Percentiles rank a stretch among this genome's conserved stretches.
These are phyloP conservation scores for Carex parvula DNA, from an alignment of 176 grass and related monocot genomes.

Conservation along the genomic window DNA sequence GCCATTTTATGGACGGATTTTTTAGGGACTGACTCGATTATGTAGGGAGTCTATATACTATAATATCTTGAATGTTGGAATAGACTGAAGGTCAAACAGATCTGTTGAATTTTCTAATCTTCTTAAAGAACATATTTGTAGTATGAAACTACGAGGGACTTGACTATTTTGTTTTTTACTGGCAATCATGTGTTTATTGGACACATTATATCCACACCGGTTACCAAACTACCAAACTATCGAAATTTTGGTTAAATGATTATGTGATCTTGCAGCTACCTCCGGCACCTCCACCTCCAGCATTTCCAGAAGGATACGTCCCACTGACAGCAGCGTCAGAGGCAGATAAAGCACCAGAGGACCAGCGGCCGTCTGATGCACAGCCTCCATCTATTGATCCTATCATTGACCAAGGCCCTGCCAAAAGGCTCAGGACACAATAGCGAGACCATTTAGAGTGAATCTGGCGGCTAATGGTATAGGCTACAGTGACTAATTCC, in stretches of 20 bases:
- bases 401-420: constrained; percentile 96
- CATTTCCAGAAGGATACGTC: constrained; percentile 88
- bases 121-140: background rate
- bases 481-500: constrained; percentile 16
- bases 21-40: background rate
- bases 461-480: background rate
- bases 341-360: constrained; percentile 57
- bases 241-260: background rate
- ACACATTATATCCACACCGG: background rate
- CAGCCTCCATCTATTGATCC: constrained; percentile 51
- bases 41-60: background rate
- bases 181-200: background rate
- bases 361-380: constrained; percentile 49
- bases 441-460: constrained; percentile 22
- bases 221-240: background rate
- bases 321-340: constrained; percentile 46
- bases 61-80: background rate
- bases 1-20: background rate
- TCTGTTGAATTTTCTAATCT: background rate
- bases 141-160: background rate
- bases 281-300: constrained; percentile 70
- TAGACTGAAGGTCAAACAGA: background rate
- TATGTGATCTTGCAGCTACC: constrained; percentile 47
- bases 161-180: background rate
- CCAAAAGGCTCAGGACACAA: constrained; percentile 73